Percentiles rank a stretch among this genome's conserved stretches.
These are phyloP conservation scores for Omphalotus guepiniiformis DNA, from an alignment of 768 basidiomycete species.

Conservation along the genomic window DNA sequence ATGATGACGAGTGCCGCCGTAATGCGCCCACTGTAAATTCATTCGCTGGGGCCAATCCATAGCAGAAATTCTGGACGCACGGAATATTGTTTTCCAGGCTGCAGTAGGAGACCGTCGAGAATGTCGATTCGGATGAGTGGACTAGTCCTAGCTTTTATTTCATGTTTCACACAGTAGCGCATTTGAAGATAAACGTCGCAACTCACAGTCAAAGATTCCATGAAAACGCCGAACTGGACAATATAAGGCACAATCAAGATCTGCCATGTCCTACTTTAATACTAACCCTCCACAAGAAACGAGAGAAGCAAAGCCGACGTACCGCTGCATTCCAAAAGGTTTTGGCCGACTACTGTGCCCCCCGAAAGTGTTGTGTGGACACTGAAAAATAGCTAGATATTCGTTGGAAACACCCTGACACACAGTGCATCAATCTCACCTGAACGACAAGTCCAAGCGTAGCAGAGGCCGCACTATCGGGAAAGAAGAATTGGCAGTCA, in stretches of 20 bases:
- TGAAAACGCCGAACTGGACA: background rate
- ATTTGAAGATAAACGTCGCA: background rate
- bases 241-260: background rate
- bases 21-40: background rate
- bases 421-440: background rate
- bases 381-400: background rate
- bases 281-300: background rate
- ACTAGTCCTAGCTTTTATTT: background rate
- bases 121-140: background rate
- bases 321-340: background rate
- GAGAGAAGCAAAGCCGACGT: background rate
- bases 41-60: background rate
- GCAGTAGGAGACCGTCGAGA: constrained; percentile 1
- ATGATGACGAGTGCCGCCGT: background rate
- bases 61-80: background rate
- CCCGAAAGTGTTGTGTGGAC: background rate
- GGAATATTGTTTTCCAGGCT: background rate
- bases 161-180: background rate
- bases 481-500: background rate
- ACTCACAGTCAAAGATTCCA: constrained; percentile 2
- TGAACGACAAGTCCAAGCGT: constrained; percentile 3
- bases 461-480: background rate
- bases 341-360: too few species aligned
- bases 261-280: too few species aligned
- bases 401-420: background rate